Conservation (phyloP, 805 yeast genomes). For the Metschnikowia cerradonensis region DNA sequence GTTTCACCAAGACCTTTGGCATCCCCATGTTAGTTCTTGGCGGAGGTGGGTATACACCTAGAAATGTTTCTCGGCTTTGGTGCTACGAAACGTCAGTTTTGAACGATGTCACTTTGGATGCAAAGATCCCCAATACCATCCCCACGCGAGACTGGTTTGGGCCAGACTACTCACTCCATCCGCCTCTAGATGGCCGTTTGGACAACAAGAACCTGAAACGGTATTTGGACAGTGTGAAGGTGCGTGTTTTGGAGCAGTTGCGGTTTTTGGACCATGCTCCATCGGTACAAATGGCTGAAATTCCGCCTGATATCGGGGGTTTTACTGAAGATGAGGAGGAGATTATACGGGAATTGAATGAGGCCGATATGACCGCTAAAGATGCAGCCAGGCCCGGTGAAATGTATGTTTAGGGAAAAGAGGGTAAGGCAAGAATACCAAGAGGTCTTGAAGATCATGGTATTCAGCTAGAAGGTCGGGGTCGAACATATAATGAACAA, state of each 20-base stretch:
- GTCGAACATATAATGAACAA: no score
- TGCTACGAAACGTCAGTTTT: slow-evolving; percentile 85
- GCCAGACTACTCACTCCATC: slow-evolving; percentile 89
- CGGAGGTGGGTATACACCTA: slow-evolving; percentile 97
- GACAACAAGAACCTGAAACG: slow-evolving; percentile 84
- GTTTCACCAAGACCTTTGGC: slow-evolving; percentile 82
- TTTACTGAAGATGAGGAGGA: slow-evolving; percentile 42
- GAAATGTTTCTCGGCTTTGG: slow-evolving; percentile 94
- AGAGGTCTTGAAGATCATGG: no score
- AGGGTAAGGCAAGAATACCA: no score
- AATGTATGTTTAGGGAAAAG: slow-evolving; percentile 9
- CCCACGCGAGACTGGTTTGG: slow-evolving; percentile 83
- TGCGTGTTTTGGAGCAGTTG: slow-evolving; percentile 74
- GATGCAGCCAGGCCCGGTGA: slow-evolving; percentile 29
- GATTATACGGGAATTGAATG: slow-evolving; percentile 34
- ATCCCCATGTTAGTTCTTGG: slow-evolving; percentile 89
- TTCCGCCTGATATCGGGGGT: slow-evolving; percentile 65
- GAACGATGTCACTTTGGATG: slow-evolving; percentile 52
- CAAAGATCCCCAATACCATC: slow-evolving; percentile 54
- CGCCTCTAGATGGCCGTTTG: slow-evolving; percentile 48
- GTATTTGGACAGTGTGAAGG: slow-evolving; percentile 74
- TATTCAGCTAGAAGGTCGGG: no score
- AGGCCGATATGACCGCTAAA: slow-evolving; percentile 20
- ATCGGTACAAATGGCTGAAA: slow-evolving; percentile 84
- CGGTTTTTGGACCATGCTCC: slow-evolving; percentile 88